Conservation (phyloP, 2,329 filamentous ascomycete species). For the Davidsoniella virescens region DNA sequence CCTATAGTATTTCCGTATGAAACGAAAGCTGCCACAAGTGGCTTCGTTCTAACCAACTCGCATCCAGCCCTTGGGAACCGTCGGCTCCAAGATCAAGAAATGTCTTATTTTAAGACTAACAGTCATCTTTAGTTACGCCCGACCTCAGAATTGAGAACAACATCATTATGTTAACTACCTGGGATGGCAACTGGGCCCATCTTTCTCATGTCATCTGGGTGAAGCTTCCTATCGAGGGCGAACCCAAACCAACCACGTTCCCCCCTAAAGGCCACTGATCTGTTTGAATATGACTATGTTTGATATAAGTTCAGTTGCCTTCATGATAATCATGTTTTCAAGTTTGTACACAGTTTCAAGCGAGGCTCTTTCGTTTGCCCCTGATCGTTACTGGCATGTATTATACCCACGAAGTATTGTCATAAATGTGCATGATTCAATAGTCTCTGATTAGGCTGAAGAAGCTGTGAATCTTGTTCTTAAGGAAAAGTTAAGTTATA, state of each 20-base stretch:
- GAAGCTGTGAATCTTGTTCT: too few relatives aligned
- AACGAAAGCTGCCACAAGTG: background rate
- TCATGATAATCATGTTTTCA: background rate
- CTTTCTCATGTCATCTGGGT: slow-evolving; percentile 63
- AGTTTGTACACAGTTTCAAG: background rate
- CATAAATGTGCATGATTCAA: background rate
- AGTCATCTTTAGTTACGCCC: slow-evolving; percentile 44
- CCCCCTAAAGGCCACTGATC: slow-evolving; percentile 35
- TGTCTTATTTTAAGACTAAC: background rate
- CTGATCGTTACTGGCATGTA: background rate
- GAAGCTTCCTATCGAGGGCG: slow-evolving; percentile 50
- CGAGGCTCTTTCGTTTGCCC: background rate
- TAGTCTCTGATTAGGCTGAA: too few relatives aligned
- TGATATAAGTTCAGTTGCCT: background rate
- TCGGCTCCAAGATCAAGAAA: background rate
- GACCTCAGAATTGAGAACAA: slow-evolving; percentile 56
- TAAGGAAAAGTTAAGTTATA: too few relatives aligned
- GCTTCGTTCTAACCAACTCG: too few relatives aligned
- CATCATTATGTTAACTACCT: slow-evolving; percentile 47
- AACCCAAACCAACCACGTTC: slow-evolving; percentile 54
- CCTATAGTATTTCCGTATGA: background rate
- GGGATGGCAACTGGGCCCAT: slow-evolving; percentile 74
- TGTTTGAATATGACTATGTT: background rate
- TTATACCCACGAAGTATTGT: background rate
- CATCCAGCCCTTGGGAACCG: background rate